A percentile compares a stretch with the other conserved stretches of the same genome.
Evolutionary conservation across 2,329 filamentous ascomycete species (phyloP).

Genomic region (Nemania serpens): DNA sequence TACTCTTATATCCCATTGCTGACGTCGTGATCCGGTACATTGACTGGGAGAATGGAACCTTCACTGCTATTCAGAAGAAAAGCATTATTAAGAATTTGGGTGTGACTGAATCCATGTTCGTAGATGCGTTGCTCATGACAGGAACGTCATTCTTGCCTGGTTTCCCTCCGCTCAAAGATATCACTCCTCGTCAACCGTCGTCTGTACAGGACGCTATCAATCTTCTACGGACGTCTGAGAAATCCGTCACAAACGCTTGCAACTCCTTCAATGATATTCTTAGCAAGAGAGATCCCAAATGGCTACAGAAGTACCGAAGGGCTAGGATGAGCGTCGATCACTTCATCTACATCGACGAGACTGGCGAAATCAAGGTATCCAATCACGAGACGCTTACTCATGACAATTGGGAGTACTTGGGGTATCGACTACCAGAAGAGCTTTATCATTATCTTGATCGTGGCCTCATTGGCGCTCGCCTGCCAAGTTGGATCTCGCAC

Average conservation of each 20-base stretch:
- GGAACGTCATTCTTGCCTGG: conserved; percentile 80
- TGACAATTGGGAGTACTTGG: conserved; percentile 88
- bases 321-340: conserved; percentile 86
- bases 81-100: conserved; percentile 71
- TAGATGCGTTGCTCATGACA: conserved; percentile 81
- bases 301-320: conserved; percentile 84
- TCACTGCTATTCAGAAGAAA: conserved; percentile 67
- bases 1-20: conserved; percentile 83
- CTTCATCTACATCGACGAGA: conserved; percentile 77
- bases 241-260: conserved; percentile 73
- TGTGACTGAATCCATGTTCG: conserved; percentile 72
- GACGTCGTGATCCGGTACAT: conserved; percentile 71
- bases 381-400: conserved; percentile 74
- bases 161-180: conserved; percentile 76
- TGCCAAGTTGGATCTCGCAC: conserved; percentile 82
- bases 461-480: conserved; percentile 77
- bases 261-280: conserved; percentile 80
- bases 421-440: conserved; percentile 87
- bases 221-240: conserved; percentile 72
- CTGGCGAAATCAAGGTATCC: conserved; percentile 77
- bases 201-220: conserved; percentile 78
- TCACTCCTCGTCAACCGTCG: conserved; percentile 59
- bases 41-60: conserved; percentile 70
- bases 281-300: conserved; percentile 67
- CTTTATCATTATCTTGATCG: conserved; percentile 87